Conservation (phyloP, 176 grass and related monocot genomes). For the Calamus simplicifolius region DNA sequence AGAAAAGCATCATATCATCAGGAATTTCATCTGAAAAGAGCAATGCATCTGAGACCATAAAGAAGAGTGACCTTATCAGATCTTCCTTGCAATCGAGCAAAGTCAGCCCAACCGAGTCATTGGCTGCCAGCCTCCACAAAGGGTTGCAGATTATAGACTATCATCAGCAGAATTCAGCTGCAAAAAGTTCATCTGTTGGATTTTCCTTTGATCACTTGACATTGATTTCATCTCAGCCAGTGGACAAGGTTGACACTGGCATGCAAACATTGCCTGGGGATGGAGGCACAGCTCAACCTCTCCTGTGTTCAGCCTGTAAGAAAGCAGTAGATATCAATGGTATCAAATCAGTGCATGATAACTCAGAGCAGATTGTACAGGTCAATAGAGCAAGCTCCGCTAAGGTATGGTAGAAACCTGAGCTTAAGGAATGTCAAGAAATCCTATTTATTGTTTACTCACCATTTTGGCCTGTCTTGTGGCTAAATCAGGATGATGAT, state of each 20-base stretch:
- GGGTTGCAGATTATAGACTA: slow-evolving; percentile 97
- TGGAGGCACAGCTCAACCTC: slow-evolving; percentile 17
- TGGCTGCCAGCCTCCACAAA: slow-evolving; percentile 74
- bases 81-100: slow-evolving; percentile 80
- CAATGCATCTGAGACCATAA: slow-evolving; percentile 25
- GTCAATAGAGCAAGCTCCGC: slow-evolving; percentile 10
- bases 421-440: slow-evolving; percentile 20
- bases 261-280: slow-evolving; percentile 19
- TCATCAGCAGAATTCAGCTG: slow-evolving; percentile 42
- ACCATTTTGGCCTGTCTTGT: too few relatives aligned
- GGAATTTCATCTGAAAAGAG: slow-evolving; percentile 23
- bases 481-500: slow-evolving; percentile 22
- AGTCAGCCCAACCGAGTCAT: slow-evolving; percentile 61
- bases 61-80: slow-evolving; percentile 26
- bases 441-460: too few relatives aligned
- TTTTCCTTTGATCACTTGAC: slow-evolving; percentile 97
- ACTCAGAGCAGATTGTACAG: slow-evolving; percentile 40
- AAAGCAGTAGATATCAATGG: slow-evolving; percentile 34
- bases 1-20: slow-evolving; percentile 49
- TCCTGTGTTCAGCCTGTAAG: slow-evolving; percentile 76
- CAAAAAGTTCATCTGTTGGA: slow-evolving; percentile 62
- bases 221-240: slow-evolving; percentile 40
- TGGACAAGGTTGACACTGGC: slow-evolving; percentile 36
- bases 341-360: slow-evolving; percentile 20
- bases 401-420: not conserved